Conservation (phyloP, 2,329 filamentous ascomycete genomes). For the Microdochium paspali region DNA sequence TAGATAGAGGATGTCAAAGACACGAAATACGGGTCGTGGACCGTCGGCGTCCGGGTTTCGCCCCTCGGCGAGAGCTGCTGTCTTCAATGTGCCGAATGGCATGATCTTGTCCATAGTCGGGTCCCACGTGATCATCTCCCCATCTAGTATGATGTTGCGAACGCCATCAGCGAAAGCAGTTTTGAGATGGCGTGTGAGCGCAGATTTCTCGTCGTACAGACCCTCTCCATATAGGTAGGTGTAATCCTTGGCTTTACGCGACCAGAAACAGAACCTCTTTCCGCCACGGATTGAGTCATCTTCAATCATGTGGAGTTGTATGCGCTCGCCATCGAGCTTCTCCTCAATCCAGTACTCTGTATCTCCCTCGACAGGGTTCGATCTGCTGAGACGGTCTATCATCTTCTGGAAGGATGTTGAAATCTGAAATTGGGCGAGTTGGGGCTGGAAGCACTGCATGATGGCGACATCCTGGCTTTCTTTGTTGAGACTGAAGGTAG, state of each 20-base stretch:
- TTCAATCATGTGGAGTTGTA: slow-evolving; percentile 87
- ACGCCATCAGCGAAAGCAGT: slow-evolving; percentile 71
- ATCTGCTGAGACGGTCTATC: slow-evolving; percentile 47
- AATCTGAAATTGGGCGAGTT: slow-evolving; percentile 87
- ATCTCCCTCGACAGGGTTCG: slow-evolving; percentile 56
- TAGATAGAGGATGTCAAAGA: slow-evolving; percentile 87
- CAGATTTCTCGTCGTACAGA: slow-evolving; percentile 63
- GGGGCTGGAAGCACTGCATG: slow-evolving; percentile 95
- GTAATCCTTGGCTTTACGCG: slow-evolving; percentile 91
- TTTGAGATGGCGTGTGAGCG: slow-evolving; percentile 71
- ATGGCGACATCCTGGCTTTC: slow-evolving; percentile 67
- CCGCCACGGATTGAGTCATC: slow-evolving; percentile 62
- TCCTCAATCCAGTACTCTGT: slow-evolving; percentile 93
- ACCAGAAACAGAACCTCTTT: slow-evolving; percentile 79
- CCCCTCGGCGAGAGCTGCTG: slow-evolving; percentile 73
- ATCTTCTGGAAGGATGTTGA: slow-evolving; percentile 68
- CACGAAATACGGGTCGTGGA: slow-evolving; percentile 67
- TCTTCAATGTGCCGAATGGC: slow-evolving; percentile 87
- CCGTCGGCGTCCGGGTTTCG: slow-evolving; percentile 58
- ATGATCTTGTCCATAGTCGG: slow-evolving; percentile 75
- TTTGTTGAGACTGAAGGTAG: slow-evolving; percentile 60
- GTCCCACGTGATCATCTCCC: slow-evolving; percentile 99
- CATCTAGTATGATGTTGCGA: slow-evolving; percentile 82
- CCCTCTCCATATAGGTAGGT: slow-evolving; percentile 84
- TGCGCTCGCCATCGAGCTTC: slow-evolving; percentile 92